phyloP scores from a whole-genome alignment of 345 rosid species.

The Eucalyptus erythrocorys region DNA sequence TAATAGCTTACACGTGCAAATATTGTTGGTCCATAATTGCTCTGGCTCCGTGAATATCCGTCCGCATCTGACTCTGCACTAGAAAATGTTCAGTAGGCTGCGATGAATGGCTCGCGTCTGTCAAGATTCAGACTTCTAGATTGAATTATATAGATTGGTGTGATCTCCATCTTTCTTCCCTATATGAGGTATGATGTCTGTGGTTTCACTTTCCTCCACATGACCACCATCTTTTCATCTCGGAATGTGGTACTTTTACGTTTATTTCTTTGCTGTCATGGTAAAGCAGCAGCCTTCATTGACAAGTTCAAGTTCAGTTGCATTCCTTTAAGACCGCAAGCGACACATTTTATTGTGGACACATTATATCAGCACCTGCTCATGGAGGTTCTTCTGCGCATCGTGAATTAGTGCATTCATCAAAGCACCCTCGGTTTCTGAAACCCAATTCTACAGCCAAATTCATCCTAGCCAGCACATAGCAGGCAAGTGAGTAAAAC shows the following conservation, averaged over 20 bases:
- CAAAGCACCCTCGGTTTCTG: background rate
- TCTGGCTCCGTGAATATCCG: background rate
- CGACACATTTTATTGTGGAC: fast-evolving
- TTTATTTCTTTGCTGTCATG: background rate
- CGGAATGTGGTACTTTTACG: background rate
- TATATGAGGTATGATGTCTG: background rate
- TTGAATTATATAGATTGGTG: background rate
- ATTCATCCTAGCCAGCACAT: background rate
- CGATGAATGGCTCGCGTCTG: background rate
- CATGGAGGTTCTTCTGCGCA: background rate
- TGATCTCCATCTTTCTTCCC: background rate
- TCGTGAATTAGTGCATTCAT: background rate
- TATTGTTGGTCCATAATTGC: background rate
- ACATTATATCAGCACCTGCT: background rate
- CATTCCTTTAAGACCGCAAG: background rate
- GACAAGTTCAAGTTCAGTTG: background rate
- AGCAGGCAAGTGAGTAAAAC: background rate
- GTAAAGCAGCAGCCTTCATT: background rate
- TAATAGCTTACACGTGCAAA: background rate
- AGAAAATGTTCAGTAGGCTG: background rate
- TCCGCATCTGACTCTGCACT: background rate
- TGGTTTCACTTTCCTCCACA: background rate
- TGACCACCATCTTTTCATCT: background rate
- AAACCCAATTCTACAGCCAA: background rate
- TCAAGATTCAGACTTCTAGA: background rate